Base-by-base conservation (phyloP, 176 grass and related monocot species). In the Tillandsia leiboldiana region DNA sequence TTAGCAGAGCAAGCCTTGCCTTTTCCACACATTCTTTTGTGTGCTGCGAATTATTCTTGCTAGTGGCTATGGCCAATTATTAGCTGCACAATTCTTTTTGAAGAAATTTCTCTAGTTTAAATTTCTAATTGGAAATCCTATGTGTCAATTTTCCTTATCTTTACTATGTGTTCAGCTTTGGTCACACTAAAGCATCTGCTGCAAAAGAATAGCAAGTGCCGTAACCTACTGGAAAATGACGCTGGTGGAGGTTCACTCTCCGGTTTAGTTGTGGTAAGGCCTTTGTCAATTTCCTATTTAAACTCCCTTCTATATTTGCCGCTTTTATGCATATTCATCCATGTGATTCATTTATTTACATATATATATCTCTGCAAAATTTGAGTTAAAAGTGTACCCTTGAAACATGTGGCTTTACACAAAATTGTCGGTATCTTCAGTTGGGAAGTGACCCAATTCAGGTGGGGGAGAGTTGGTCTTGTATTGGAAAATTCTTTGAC, bases 141-240 rank as follows among this genome's bases (percentile, higher is more conserved):
- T 33, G 33, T 63, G 22, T 62, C 63, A n/a, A 53, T 58, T 42
- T 63, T 48, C 58, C 33, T 2, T 57, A 29, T 58, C 33, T 42
- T 42, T 42, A 7, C 33, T 42, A 42, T 42, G 33, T 6, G 3
- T 88, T 74, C 79, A 92, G 88, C 88, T 10, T 79, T 96, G 61
- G 72, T 91, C 70, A 92, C 88, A 71, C 52, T 96, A 65, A 96
- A 84, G 76, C 92, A 92, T 89, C 92, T 92, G 26, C 72, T 92
- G 49, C 86, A 89, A 81, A 96, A 89, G 79, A 92, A 92, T 81
- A 83, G 79, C 61, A 92, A 92, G 77, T 94, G 94, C 72, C 74
- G 89, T 18, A 90, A 87, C 78, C 82, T 99, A 80, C 80, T 93
- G 75, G 90, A 99, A 71, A 96, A 99, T 77, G 94, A 99, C 80